Base-by-base conservation (phyloP, 306 rosid genomes). In the Cicer arietinum region DNA sequence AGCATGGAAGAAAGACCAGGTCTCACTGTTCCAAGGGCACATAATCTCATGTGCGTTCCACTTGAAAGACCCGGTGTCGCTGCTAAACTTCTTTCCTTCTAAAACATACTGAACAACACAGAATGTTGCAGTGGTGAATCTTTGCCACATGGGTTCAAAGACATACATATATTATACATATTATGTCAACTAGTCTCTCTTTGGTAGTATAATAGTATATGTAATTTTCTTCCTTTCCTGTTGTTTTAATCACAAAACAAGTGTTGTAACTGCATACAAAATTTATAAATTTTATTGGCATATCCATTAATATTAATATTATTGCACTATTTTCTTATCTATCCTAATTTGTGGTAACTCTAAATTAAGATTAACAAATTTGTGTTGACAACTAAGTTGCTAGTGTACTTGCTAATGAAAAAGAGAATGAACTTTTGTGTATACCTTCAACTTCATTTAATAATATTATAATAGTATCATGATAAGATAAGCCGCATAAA, bases 1-100 rank as follows among this genome's bases (percentile, higher is more conserved):
- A 51, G 74, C 67, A 83, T 85, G 86, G 75, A 66, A 13, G 89
- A 83, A 30, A 41, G 80, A 8, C 63, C 87, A 1, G 86, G 91
- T 3, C 69, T 85, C 1, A 81, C 83, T 0, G 84, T 71, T 66
- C 89, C 91, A 5, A 73, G 86, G 48, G 80, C 75, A 10, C 25
- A 79, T 9, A 65, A 73, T 70, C 87, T 88, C 35, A 3, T 88
- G 0, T 81, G 85, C 69, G 69, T 88, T 73, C 86, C 86, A 0
- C 63, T 79, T 44, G 70, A 77, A 3, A 79, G 80, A n/a, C 1
- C 37, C 0, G 17, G 4, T 2, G 16, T 16, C 0, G 52, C 67
- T 0, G 52, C 67, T 48, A 72, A 57, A 73, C 71, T 82, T 10
- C 72, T 77, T 42, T 72, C 75, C 4, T 8, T 51, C 0, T 76